Evolutionary conservation across 1,284 basidiomycete species (phyloP), one percentile per base, ranked within the genome.

Genomic region (Grifola frondosa): DNA sequence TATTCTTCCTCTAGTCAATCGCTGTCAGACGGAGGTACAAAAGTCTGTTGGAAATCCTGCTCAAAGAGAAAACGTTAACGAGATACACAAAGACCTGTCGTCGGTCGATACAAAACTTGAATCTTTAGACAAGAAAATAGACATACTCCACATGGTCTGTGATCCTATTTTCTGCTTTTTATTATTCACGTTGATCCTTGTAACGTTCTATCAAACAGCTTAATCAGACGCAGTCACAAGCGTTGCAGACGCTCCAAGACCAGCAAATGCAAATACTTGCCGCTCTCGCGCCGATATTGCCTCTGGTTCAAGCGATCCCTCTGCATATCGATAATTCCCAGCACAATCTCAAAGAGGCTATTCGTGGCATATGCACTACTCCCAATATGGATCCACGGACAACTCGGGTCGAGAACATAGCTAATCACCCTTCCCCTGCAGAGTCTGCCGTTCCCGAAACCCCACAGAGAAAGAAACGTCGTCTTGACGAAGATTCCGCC

Each of bases 1-100:
- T 17, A n/a, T 6, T 19, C 5, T 7, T n/a, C 6, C 9, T 22
- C 2, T 59, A 74, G 84, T 78, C 7, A 82, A 81, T 48, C 70
- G 81, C 48, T 75, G 71, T 46, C 83, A 84, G 56, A 69, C 64
- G 4, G 74, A 77, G 52, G 60, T 86, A n/a, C 77, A 80, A 50
- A 74, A 72, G 30, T 63, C 73, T 28, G 50, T 85, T 3, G 80
- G 82, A 3, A 57, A 54, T 6, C 82, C 83, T 3, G 73, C 76
- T 0, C 82, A 86, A 58, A 66, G 64, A 3, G 44, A 62, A 1
- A 54, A 65, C 9, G 52, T 80, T 6, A 70, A 71, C 13, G 58
- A 67, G 5, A 47, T 78, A 7, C 67, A 65, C 7, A 69, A 70
- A 37, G 54, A 62, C 7, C 54, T 72, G 61, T 66, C 48, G 11